Base-by-base conservation (phyloP, 2,329 filamentous ascomycete species). In the Sphaerulina vaccinii region DNA sequence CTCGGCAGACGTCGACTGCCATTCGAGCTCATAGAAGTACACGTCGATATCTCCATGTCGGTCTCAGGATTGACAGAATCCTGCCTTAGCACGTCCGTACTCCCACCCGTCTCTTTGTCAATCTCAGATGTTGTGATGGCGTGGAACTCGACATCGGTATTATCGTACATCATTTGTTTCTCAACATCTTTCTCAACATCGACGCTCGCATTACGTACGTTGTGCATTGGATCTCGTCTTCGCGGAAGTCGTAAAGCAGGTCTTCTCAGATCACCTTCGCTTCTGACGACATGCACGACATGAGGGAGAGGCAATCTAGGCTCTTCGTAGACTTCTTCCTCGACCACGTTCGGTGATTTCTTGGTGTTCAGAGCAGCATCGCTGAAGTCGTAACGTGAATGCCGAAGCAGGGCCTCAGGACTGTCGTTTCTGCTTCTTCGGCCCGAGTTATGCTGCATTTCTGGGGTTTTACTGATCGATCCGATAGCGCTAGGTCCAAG, bases 201-300 rank as follows among this genome's bases (percentile, higher is more conserved):
- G n/a, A 33, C 15, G 18, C 33, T 24, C 3, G 18, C 43, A 11
- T 18, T 23, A 6, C 43, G 29, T 13, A 46, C 29, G 9, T 22
- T 37, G 9, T 33, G 32, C 6, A 22, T 16, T 1, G 43, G 43
- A 18, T 46, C 43, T 4, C 43, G 27, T 21, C 43, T 36, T 37
- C 43, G 29, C 6, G 43, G 43, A 10, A 46, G 37, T 1, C 43
- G 27, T 22, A 46, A 22, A 1, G 15, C 43, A n/a, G 43, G 43
- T 35, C 15, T 46, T 9, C 19, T 36, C 18, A 46, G 10, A 18
- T 46, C 43, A 5, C 43, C 43, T 38, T 46, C 43, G n/a, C 43
- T 46, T 18, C 43, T 7, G 6, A 33, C 27, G 5, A 37, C 33
- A 6, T 33, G 43, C 16, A 46, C 32, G 11, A 36, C 19, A 1